phyloP scores from a whole-genome alignment of 371 early-diverging fungal genomes.

The Haplosporangium sp. region DNA sequence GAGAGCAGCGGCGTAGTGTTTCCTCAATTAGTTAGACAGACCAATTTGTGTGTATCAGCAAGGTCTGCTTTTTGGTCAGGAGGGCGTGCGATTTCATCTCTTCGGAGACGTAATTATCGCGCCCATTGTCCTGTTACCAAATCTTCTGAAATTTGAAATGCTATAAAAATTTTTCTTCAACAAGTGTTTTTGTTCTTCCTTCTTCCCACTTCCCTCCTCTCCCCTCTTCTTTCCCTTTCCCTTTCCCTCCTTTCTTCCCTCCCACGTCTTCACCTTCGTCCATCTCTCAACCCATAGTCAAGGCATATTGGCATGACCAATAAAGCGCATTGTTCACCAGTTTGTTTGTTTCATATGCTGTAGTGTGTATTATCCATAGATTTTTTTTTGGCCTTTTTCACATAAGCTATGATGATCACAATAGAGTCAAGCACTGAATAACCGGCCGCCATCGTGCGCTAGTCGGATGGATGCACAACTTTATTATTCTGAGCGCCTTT shows the following conservation, averaged over 20 bases:
- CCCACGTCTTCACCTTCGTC: not conserved
- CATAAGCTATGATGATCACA: conserved; percentile 41
- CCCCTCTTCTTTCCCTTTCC: not conserved
- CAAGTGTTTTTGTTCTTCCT: not conserved
- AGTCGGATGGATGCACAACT: conserved; percentile 56
- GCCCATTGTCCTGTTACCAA: too few species aligned
- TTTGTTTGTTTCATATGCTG: too few species aligned
- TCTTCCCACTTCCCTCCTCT: not conserved
- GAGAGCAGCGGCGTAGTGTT: too few species aligned
- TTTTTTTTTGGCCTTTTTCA: not conserved
- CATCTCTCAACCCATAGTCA: not conserved
- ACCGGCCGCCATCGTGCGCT: conserved; percentile 56
- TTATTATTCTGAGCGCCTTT: conserved; percentile 53
- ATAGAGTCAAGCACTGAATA: conserved; percentile 19
- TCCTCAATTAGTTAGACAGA: too few species aligned
- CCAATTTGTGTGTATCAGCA: too few species aligned
- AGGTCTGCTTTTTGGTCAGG: too few species aligned
- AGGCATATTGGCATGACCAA: too few species aligned
- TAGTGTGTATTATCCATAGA: too few species aligned
- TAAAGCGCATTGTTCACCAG: too few species aligned
- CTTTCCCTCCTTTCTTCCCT: not conserved
- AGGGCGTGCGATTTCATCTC: too few species aligned
- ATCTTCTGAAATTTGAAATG: too few species aligned
- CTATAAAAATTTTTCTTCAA: not conserved
- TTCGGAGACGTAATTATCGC: too few species aligned